Conservation (phyloP, 164 flowering plant genomes). For the Cinnamomum chago region DNA sequence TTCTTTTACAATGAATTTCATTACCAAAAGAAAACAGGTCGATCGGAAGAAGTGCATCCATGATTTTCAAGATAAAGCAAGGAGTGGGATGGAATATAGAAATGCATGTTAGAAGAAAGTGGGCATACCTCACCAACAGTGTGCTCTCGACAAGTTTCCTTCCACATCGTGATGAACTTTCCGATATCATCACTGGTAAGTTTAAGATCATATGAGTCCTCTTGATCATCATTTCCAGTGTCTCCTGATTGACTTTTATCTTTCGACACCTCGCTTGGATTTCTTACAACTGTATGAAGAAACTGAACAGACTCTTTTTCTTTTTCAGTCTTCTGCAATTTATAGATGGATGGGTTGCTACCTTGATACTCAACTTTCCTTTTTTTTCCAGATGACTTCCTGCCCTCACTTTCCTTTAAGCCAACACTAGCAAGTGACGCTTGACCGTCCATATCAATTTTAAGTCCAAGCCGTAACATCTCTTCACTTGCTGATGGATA, state of each 20-base stretch:
- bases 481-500: constrained; percentile 88
- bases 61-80: neutral
- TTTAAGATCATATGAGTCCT: constrained; percentile 16
- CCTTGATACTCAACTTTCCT: constrained; percentile 34
- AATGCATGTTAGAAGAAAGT: neutral
- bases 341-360: constrained; percentile 15
- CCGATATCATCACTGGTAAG: constrained; percentile 29
- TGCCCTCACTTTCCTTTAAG: constrained; percentile 13
- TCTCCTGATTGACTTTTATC: constrained; percentile 5
- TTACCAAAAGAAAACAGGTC: neutral
- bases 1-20: neutral
- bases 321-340: constrained; percentile 26
- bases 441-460: constrained; percentile 24
- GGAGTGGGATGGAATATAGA: neutral
- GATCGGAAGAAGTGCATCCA: neutral
- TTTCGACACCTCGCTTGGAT: neutral
- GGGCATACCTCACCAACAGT: constrained; percentile 47
- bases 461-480: constrained; percentile 64
- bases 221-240: neutral
- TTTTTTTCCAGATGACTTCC: constrained; percentile 34
- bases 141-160: constrained; percentile 58
- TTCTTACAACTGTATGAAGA: neutral
- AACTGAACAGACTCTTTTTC: neutral
- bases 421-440: constrained; percentile 27
- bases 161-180: constrained; percentile 72